phyloP scores from a whole-genome alignment of 371 early-diverging fungal species.

The Haplosporangium sp. region DNA sequence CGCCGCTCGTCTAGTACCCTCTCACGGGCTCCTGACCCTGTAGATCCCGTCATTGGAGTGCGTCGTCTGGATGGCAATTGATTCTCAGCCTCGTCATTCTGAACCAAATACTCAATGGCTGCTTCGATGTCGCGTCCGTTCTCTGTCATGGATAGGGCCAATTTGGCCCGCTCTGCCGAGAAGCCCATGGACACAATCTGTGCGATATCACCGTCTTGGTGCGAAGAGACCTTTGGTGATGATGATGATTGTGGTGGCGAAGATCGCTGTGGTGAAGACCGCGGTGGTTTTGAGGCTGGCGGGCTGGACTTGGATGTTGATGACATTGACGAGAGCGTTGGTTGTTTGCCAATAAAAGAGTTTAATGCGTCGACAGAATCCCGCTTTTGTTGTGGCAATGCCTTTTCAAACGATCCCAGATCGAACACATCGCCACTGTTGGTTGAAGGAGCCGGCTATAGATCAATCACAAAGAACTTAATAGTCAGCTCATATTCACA shows the following conservation, averaged over 20 bases:
- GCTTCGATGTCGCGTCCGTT: conserved; percentile 66
- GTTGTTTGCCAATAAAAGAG: conserved; percentile 51
- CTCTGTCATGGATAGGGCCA: conserved; percentile 75
- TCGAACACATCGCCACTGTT: conserved; percentile 36
- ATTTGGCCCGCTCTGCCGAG: conserved; percentile 64
- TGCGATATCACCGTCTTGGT: conserved; percentile 56
- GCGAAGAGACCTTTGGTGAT: conserved; percentile 6
- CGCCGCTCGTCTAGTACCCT: neutral
- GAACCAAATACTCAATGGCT: conserved; percentile 74
- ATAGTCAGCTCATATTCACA: neutral
- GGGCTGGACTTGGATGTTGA: conserved; percentile 56
- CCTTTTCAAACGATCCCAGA: conserved; percentile 47
- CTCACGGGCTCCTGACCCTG: neutral
- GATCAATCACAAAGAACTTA: neutral
- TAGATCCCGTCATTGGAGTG: neutral
- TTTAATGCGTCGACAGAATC: conserved; percentile 44
- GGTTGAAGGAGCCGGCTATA: conserved; percentile 15
- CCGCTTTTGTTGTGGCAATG: conserved; percentile 22
- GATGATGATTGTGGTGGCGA: conserved; percentile 2
- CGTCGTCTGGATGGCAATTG: conserved; percentile 22
- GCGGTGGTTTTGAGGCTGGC: conserved; percentile 50
- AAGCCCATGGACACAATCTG: conserved; percentile 86
- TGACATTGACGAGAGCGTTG: conserved; percentile 15
- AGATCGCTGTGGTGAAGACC: conserved; percentile 23
- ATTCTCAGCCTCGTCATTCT: conserved; percentile 62